Evolutionary conservation across 2,329 filamentous ascomycete species (phyloP).

Genomic region (Fusarium robinianum): DNA sequence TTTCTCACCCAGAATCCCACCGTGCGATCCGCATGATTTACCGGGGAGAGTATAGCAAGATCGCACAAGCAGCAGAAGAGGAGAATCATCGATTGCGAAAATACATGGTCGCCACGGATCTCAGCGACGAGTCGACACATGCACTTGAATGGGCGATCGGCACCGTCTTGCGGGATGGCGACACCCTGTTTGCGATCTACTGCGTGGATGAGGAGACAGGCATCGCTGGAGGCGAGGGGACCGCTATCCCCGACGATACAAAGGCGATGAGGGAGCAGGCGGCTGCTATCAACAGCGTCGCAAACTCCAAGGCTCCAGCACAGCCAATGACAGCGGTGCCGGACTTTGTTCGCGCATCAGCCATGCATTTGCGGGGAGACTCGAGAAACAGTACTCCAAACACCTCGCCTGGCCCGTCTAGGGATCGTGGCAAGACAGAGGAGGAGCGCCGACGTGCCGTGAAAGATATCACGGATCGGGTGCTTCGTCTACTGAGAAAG

Average conservation of each 20-base stretch:
- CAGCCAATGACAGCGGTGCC: constrained; percentile 41
- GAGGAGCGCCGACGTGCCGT: constrained; percentile 80
- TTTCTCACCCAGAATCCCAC: constrained; percentile 74
- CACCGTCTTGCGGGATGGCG: constrained; percentile 89
- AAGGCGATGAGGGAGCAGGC: constrained; percentile 78
- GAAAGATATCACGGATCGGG: constrained; percentile 81
- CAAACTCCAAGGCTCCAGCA: constrained; percentile 45
- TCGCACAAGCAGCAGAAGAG: constrained; percentile 77
- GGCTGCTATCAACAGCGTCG: constrained; percentile 69
- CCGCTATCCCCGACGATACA: constrained; percentile 70
- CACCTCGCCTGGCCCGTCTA: constrained; percentile 54
- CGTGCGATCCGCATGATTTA: constrained; percentile 88
- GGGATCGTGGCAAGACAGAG: constrained; percentile 65
- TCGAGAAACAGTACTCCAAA: constrained; percentile 43
- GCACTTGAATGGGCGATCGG: constrained; percentile 98
- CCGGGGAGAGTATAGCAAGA: constrained; percentile 79
- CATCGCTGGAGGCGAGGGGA: constrained; percentile 53
- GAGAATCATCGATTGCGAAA: constrained; percentile 80
- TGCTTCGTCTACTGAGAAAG: constrained; percentile 85
- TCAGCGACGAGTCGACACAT: constrained; percentile 92
- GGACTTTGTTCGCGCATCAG: constrained; percentile 41
- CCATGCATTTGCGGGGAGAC: constrained; percentile 36
- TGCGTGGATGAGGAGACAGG: constrained; percentile 87
- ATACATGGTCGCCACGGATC: constrained; percentile 93
- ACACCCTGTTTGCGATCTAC: constrained; percentile 91